Evolutionary conservation across 768 basidiomycete genomes (phyloP), one percentile per base, ranked within the genome.

Genomic region (Lactifluus rugatus): DNA sequence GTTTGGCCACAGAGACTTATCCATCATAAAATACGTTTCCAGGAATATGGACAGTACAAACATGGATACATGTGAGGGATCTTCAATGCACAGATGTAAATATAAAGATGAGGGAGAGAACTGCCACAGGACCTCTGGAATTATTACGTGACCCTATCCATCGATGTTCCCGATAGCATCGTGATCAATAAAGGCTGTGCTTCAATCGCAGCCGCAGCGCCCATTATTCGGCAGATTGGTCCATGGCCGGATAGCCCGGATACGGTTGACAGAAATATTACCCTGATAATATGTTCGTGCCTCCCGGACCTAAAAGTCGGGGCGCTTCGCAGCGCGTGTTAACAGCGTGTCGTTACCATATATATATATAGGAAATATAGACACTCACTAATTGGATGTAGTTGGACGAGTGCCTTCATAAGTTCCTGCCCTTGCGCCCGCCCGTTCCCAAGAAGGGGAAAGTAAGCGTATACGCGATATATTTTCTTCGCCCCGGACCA

Each of bases 251-350:
- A 34, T 49, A 50, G 25, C 53, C 58, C 58, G 58, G 45, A 60
- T 49, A 45, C 25, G 58, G 44, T n/a, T 50, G 48, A 55, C 34
- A 56, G 36, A 34, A 49, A 50, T 50, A 55, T 60, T 60, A 60
- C 48, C 58, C 58, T 46, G 58, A 50, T 60, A 60, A 60, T 55
- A 60, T 60, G 58, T 60, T 60, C 26, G 58, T 60, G 48, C 58
- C 58, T 55, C 58, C 58, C 47, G 58, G 58, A 39, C 58, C 58
- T 46, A 60, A 55, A 17, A 60, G 53, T 37, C 58, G 48, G 42
- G 54, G 58, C 26, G 58, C 58, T 59, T 59, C 58, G 42, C n/a
- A 36, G 26, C 58, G 53, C 58, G 48, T 59, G 58, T 59, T 55
- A 59, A 55, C 58, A 59, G 47, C 58, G 58, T 59, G 58, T 50